These are phyloP conservation scores for Colletotrichum paranaense DNA, from an alignment of 2,329 filamentous ascomycete species.

Conservation along the genomic window DNA sequence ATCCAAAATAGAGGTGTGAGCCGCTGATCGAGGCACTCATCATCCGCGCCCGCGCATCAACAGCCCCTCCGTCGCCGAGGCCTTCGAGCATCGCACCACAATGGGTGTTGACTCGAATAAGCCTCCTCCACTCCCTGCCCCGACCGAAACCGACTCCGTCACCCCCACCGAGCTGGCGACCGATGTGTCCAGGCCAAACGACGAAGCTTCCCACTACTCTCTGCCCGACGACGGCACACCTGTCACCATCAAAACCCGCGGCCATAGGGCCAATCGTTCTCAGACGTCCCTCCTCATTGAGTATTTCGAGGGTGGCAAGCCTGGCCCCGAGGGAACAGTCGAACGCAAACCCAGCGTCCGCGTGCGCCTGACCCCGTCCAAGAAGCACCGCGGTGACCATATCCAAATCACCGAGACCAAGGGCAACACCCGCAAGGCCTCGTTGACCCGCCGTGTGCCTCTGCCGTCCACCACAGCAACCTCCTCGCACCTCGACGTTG, in stretches of 20 bases:
- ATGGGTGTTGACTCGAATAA: slow-evolving; percentile 68
- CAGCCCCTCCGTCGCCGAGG: slow-evolving; percentile 29
- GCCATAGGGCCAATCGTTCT: slow-evolving; percentile 70
- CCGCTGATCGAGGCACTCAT: slow-evolving; percentile 32
- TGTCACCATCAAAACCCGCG: slow-evolving; percentile 87
- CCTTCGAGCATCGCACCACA: slow-evolving; percentile 45
- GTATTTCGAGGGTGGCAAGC: slow-evolving; percentile 88
- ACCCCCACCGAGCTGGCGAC: slow-evolving; percentile 74
- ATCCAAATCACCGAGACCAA: slow-evolving; percentile 89
- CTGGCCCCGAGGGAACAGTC: slow-evolving; percentile 58
- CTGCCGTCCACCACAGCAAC: slow-evolving; percentile 53
- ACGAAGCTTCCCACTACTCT: slow-evolving; percentile 80
- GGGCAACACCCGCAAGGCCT: slow-evolving; percentile 74
- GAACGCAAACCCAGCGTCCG: slow-evolving; percentile 84
- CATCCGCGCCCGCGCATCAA: slow-evolving; percentile 27
- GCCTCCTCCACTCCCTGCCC: slow-evolving; percentile 78
- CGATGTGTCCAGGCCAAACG: slow-evolving; percentile 75
- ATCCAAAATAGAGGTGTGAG: slow-evolving; percentile 29
- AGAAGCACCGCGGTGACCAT: slow-evolving; percentile 76
- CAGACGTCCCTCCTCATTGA: slow-evolving; percentile 94
- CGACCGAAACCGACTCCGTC: slow-evolving; percentile 78
- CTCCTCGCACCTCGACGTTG: slow-evolving; percentile 53
- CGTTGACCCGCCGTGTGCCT: slow-evolving; percentile 65
- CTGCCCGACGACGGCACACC: slow-evolving; percentile 90
- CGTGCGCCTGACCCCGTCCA: slow-evolving; percentile 83